Conservation (phyloP, 2,329 filamentous ascomycete species). For the Sclerotinia spermophila region DNA sequence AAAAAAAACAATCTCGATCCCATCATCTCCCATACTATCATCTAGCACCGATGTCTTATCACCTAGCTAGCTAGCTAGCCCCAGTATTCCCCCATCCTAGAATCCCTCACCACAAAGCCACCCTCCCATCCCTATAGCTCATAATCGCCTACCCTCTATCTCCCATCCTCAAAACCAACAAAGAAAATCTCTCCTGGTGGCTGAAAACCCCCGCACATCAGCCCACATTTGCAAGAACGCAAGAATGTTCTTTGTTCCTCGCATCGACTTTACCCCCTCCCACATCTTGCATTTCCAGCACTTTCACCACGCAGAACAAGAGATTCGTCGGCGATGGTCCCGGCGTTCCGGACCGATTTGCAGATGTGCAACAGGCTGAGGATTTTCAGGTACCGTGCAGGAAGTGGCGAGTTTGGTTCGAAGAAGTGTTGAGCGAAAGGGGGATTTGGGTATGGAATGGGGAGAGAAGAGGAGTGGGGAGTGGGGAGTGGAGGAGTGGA, state of each 20-base stretch:
- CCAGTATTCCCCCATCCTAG: neutral
- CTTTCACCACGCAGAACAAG: neutral
- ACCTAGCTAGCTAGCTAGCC: no score
- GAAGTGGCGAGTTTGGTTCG: neutral
- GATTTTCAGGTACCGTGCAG: neutral
- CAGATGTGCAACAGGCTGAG: neutral
- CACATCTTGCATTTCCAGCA: neutral
- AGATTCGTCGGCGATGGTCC: neutral
- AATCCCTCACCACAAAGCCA: neutral
- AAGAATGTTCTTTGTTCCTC: neutral
- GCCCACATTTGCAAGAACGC: neutral
- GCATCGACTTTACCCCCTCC: neutral
- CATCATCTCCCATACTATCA: neutral
- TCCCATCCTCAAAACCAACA: neutral
- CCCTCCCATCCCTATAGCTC: neutral
- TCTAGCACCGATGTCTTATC: neutral
- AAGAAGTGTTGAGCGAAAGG: neutral
- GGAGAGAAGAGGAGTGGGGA: neutral
- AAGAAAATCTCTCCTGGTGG: no score
- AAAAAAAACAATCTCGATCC: neutral
- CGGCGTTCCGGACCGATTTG: slow-evolving; percentile 1
- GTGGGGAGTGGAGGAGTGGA: neutral
- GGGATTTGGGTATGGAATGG: neutral
- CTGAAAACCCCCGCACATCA: neutral
- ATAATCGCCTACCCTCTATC: neutral